Evolutionary conservation across 768 basidiomycete species (phyloP).

Genomic region (Boletus coccyginus): DNA sequence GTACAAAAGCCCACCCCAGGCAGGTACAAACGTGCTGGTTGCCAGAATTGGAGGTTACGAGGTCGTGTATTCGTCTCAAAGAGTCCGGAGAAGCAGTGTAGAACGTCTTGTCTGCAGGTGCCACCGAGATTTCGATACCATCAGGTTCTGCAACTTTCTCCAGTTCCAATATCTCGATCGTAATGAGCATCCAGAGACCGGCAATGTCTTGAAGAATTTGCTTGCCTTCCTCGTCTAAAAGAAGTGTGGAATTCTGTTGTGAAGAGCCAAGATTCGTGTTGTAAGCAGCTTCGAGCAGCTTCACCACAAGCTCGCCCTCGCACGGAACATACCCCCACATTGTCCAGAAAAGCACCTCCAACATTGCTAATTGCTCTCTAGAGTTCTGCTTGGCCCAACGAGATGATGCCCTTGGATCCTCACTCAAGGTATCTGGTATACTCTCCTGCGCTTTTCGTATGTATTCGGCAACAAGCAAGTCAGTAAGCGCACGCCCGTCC

Average conservation of each 20-base stretch:
- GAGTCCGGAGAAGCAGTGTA: slow-evolving; percentile 62
- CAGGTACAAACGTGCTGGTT: slow-evolving; percentile 70
- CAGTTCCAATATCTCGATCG: slow-evolving; percentile 76
- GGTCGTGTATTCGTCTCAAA: slow-evolving; percentile 64
- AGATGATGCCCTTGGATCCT: slow-evolving; percentile 58
- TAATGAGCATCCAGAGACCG: slow-evolving; percentile 75
- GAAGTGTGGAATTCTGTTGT: slow-evolving; percentile 60
- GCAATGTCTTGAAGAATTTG: slow-evolving; percentile 66
- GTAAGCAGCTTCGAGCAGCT: slow-evolving; percentile 65
- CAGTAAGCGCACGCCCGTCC: slow-evolving; percentile 61
- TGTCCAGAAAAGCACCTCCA: slow-evolving; percentile 88
- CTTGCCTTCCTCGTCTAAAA: slow-evolving; percentile 72
- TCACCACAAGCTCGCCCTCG: slow-evolving; percentile 57
- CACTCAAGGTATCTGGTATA: slow-evolving; percentile 43
- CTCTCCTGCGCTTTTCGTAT: slow-evolving; percentile 45
- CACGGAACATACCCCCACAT: slow-evolving; percentile 78
- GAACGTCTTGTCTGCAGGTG: slow-evolving; percentile 46
- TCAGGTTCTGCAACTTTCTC: slow-evolving; percentile 60
- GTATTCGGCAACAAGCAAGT: slow-evolving; percentile 61
- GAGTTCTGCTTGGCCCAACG: slow-evolving; percentile 71
- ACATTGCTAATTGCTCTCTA: slow-evolving; percentile 73
- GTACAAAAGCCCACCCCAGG: slow-evolving; percentile 82
- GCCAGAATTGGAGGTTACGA: slow-evolving; percentile 56
- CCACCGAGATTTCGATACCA: slow-evolving; percentile 48
- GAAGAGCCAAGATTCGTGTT: slow-evolving; percentile 58